phyloP scores from a whole-genome alignment of 352 stramenopile genomes.

The Phytophthora pseudosyringae region DNA sequence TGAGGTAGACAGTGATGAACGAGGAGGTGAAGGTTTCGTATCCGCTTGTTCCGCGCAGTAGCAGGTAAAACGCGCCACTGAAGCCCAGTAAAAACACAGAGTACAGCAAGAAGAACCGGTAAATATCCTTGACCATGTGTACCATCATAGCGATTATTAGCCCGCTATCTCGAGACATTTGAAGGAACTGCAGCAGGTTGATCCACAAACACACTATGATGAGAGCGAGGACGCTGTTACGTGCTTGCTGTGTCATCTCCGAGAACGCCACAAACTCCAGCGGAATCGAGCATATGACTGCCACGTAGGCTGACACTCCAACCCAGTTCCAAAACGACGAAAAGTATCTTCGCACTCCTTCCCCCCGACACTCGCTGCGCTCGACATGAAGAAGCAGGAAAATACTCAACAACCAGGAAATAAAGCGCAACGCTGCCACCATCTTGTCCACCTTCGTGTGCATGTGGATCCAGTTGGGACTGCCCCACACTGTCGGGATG shows the following conservation, averaged over 20 bases:
- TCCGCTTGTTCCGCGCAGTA: conserved; percentile 59
- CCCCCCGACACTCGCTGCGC: conserved; percentile 50
- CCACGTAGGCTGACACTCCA: conserved; percentile 54
- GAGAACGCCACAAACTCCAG: conserved; percentile 49
- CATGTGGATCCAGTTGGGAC: conserved; percentile 57
- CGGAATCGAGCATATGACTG: conserved; percentile 55
- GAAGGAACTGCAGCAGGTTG: conserved; percentile 74
- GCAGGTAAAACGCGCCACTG: conserved; percentile 73
- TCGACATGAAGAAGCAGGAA: conserved; percentile 65
- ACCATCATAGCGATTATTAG: conserved; percentile 83
- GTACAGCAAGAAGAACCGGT: conserved; percentile 76
- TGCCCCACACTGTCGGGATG: conserved; percentile 62
- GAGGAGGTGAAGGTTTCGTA: conserved; percentile 67
- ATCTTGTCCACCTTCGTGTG: conserved; percentile 46
- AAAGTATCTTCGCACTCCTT: conserved; percentile 56
- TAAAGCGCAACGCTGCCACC: conserved; percentile 42
- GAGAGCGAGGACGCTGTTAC: conserved; percentile 59
- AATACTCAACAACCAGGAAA: conserved; percentile 61
- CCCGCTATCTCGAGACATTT: conserved; percentile 62
- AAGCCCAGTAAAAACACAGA: conserved; percentile 75
- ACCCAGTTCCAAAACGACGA: conserved; percentile 68
- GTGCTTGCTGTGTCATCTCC: conserved; percentile 32
- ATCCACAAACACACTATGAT: conserved; percentile 74
- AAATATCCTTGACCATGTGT: conserved; percentile 73
- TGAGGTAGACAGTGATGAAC: conserved; percentile 79